Evolutionary conservation across 441 rosid species (phyloP).

Genomic region (Theobroma grandiflorum): DNA sequence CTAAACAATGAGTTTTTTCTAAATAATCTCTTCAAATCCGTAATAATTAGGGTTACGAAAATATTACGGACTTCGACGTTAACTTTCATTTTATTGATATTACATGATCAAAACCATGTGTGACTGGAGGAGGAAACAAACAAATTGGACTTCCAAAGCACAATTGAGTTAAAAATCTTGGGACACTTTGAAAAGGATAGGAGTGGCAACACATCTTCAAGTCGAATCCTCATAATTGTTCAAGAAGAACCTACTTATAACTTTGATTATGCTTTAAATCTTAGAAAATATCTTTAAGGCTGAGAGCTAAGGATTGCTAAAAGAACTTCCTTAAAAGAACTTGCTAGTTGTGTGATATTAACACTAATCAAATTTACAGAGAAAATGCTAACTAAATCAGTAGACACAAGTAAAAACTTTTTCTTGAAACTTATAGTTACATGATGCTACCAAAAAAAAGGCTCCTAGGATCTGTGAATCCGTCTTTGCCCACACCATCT

Average conservation of each 20-base stretch:
- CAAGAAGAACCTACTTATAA: neutral
- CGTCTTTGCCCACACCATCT: conserved; percentile 48
- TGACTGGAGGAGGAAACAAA: too few species aligned
- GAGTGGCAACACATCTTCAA: neutral
- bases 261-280: neutral
- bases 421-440: neutral
- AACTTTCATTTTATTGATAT: too few species aligned
- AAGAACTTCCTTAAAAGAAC: neutral
- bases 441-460: neutral
- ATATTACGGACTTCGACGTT: too few species aligned
- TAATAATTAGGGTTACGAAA: too few species aligned
- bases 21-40: too few species aligned
- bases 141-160: too few species aligned
- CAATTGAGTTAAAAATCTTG: too few species aligned
- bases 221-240: neutral
- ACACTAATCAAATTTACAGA: conserved; percentile 20
- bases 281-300: too few species aligned
- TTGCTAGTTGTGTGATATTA: conserved; percentile 5
- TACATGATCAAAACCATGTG: too few species aligned
- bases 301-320: too few species aligned
- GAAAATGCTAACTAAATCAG: conserved; percentile 16
- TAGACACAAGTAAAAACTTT: neutral
- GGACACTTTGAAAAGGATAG: too few species aligned
- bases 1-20: too few species aligned
- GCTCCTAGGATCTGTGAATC: neutral